Evolutionary conservation across 805 yeast genomes (phyloP), one percentile per base, ranked within the genome.

Genomic region (Zygotorulaspora florentina): DNA sequence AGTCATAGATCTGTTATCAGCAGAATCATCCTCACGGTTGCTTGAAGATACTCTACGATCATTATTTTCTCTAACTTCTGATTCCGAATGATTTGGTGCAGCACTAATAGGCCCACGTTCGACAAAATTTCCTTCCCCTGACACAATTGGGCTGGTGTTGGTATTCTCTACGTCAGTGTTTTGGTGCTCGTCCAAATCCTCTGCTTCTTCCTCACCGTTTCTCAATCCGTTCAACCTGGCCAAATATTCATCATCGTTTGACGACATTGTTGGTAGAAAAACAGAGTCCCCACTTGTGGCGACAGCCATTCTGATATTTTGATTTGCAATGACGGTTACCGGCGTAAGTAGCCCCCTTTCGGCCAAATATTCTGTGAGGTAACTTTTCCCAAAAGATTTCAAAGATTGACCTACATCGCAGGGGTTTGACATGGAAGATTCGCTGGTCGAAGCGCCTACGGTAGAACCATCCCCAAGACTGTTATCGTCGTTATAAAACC

Each of bases 241-340:
- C 18, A 59, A 39, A 46, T 64, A 62, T 41, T 62, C 66, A 36
- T 64, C 68, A 20, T 58, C 62, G 26, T 52, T 49, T 9, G 55
- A 50, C 2, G 65, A 53, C 15, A 57, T 42, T 16, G 69, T 59
- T 2, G 69, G 68, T 27, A 69, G 40, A 40, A 69, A 68, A 4
- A 69, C 57, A 25, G 57, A 53, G 11, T 66, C 69, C 15, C 70
- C 69, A 3, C 60, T 56, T 0, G 69, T 57, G 7, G 70, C 63
- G 1, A 66, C 35, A 3, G 66, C 57, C 4, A 69, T 56, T 12
- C 42, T 53, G 10, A 59, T 28, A 23, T 51, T 56, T n/a, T 50
- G 45, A 17, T 48, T 52, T 11, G 52, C 51, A 1, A 52, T 31
- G 7, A 60, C 30, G 1, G 35, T 25, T 40, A 47, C 56, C 13